Base-by-base conservation (phyloP, 179 eudicot species). In the Drosera spatulata region DNA sequence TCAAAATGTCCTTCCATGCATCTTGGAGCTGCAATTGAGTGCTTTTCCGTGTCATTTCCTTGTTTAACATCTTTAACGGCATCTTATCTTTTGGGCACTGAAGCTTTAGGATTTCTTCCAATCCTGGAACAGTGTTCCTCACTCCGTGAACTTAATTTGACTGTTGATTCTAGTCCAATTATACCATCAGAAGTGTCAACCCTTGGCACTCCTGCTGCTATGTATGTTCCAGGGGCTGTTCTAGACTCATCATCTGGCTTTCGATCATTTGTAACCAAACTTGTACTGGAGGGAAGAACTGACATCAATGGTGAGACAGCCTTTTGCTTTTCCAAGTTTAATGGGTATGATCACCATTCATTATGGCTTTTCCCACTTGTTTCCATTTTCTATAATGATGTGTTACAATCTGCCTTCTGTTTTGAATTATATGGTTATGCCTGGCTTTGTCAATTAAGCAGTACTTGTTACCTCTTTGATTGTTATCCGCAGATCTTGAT, bases 111-210 rank as follows among this genome's bases (percentile, higher is more conserved):
- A 52, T 73, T 91, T 67, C 61, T 53, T 51, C 73, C 68, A 55
- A 69, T 91, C 69, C 56, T 76, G 48, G 67, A 66, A 61, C 80
- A 62, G 53, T 80, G 75, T 55, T 79, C 95, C 15, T 59, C 69
- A 15, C 73, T 91, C 33, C 49, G 46, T 62, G 84, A 84, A 61
- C 46, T 88, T 59, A 89, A 91, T 71, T 75, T 88, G 55, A 76
- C 75, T 37, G 88, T 91, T 66, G 96, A 91, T 72, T 50, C 79
- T 55, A 75, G 79, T 79, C 96, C 98, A 61, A 66, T 85, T 44
- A 62, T 77, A 58, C 73, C 83, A 66, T 58, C 80, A 61, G 63
- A 71, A 67, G 71, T 71, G 10, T 83, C 98, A 41, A 53, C 77
- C 62, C 38, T 73, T 63, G 68, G 82, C 68, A 79, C 85, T 42